Percentiles rank a stretch among this genome's conserved stretches.
These are phyloP conservation scores for Bonia amplexicaulis DNA, from an alignment of 176 grass and related monocot genomes.

Conservation along the genomic window DNA sequence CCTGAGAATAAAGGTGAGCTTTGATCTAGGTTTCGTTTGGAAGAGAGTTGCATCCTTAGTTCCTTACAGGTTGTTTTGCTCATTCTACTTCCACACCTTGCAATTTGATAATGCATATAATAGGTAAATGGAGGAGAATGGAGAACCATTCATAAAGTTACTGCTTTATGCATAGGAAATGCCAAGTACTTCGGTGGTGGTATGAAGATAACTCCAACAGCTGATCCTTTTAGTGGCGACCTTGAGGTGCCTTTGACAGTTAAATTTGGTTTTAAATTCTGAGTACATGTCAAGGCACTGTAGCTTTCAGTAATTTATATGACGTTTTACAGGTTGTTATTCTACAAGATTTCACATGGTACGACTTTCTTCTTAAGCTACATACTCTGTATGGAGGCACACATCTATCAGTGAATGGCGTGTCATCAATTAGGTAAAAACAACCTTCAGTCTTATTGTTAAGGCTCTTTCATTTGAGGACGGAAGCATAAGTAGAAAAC, in stretches of 20 bases:
- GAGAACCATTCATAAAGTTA: slow-evolving; percentile 67
- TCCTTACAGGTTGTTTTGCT: slow-evolving; percentile 18
- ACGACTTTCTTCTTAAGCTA: slow-evolving; percentile 79
- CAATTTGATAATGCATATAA: slow-evolving; percentile 16
- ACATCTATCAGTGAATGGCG: slow-evolving; percentile 62
- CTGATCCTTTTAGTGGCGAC: slow-evolving; percentile 62
- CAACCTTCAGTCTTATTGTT: not conserved
- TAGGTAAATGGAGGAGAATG: slow-evolving; percentile 83
- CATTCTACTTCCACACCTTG: not conserved
- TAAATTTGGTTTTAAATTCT: not conserved
- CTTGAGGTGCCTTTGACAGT: slow-evolving; percentile 56
- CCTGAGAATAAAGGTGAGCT: slow-evolving; percentile 82
- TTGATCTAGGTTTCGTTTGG: not conserved
- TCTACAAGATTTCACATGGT: slow-evolving; percentile 96
- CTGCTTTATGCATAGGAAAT: slow-evolving; percentile 87
- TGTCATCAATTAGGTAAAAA: slow-evolving; percentile 66
- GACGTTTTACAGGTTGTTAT: slow-evolving; percentile 62
- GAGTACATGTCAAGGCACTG: not conserved
- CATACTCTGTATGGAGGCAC: slow-evolving; percentile 80
- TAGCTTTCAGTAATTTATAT: slow-evolving; percentile 12
- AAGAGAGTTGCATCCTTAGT: slow-evolving; percentile 11
- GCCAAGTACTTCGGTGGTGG: slow-evolving; percentile 90
- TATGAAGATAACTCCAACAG: slow-evolving; percentile 93
- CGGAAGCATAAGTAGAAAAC: not conserved
- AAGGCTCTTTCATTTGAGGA: slow-evolving; percentile 16